Base-by-base conservation (phyloP, 345 rosid genomes). In the Sisymbrium altissimum region DNA sequence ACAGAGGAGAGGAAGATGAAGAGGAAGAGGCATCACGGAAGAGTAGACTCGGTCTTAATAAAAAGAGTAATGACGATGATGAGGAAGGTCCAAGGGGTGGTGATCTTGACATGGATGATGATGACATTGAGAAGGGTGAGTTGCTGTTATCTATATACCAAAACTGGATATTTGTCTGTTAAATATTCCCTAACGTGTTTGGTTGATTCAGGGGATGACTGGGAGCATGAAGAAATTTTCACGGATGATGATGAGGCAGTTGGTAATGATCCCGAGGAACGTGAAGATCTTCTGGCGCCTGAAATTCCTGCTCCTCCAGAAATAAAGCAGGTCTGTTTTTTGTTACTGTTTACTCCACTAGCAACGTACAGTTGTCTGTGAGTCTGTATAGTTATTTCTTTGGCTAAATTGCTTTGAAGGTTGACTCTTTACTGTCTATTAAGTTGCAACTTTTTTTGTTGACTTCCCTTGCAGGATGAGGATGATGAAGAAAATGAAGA, bases 201-300 rank as follows among this genome's bases (percentile, higher is more conserved):
- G 64, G 17, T 53, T 73, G 45, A 44, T 65, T 50, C 73, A 92
- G 99, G 99, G 67, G 99, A 90, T 84, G 99, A 95, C 66, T 92
- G 99, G 97, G 99, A 95, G 83, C 99, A 95, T 68, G 99, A 95
- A 79, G 99, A 95, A 58, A 92, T 90, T 70, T 92, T 95, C 81
- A 95, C 97, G 1, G 99, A 95, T 84, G 98, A 95, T 83, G 99
- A 95, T 75, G 99, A 95, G 83, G 94, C 97, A 50, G 97, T 92
- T 57, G 99, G 88, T 57, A 89, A 79, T 81, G 92, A 90, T 78
- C 96, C 90, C 9, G 96, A 88, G 81, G 97, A 92, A 70, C 91
- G 96, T 64, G 97, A 93, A 77, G 98, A 90, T 81, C 76, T 95
- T 80, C 21, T 95, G 78, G 98, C 89, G 13, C 96, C 92, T 74